Base-by-base conservation (phyloP, 306 rosid species). In the Acmispon strigosus region DNA sequence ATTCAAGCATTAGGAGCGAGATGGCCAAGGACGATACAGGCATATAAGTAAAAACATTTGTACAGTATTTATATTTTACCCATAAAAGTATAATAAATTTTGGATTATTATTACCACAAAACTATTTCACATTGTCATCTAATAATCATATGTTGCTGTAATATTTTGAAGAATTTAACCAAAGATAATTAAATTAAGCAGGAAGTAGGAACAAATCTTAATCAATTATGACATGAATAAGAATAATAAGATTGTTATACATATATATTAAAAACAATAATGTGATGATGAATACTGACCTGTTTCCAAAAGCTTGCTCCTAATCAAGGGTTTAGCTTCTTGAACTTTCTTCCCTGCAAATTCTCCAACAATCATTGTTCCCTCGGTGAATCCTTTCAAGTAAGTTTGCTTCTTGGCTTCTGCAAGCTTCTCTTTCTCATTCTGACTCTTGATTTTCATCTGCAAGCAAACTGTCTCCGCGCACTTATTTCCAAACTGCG, bases 371-470 rank as follows among this genome's bases (percentile, higher is more conserved):
- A 90, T 45, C 83, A 93, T 70, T 24, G 86, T 87, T 82, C 98
- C 98, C 13, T 93, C 98, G 3, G 89, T 93, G 75, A 93, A 93
- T 64, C 98, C 98, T 71, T 85, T 93, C 89, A 90, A 82, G 80
- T 93, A 93, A 0, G 98, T 93, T 85, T 82, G 84, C 78, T 83
- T 85, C 88, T 93, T 93, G 70, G 98, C 98, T 74, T 90, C 96
- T 42, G 92, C 96, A 77, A 93, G 90, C 84, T 90, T 90, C 12
- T 93, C 98, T 66, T 90, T 93, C 22, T 93, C 98, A 74, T 93
- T 93, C 87, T 90, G 97, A 76, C 94, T 88, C 63, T 87, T 90
- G 47, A 93, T 93, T 77, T 90, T 90, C 84, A 90, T 76, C 70
- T 88, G 86, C 80, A 75, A 17, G 78, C 98, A 93, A 78, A 93